Evolutionary conservation across 106 monocot species (phyloP).

Genomic region (Amphibolis antarctica): DNA sequence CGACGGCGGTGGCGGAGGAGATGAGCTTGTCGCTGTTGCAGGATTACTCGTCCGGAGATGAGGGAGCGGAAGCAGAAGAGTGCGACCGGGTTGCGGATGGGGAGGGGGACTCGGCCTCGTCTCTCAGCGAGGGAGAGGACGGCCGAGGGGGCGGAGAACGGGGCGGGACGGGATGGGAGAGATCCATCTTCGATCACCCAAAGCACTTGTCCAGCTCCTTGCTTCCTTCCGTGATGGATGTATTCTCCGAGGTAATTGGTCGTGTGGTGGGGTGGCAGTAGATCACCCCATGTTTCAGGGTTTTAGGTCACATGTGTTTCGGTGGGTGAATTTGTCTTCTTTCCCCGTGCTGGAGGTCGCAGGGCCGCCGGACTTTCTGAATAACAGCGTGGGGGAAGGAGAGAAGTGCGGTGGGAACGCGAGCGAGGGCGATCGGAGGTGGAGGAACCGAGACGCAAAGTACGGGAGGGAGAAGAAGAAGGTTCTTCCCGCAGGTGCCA

Average conservation of each 20-base stretch:
- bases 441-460: slow-evolving; percentile 13
- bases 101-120: slow-evolving; percentile 6
- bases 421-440: slow-evolving; percentile 21
- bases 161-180: not conserved
- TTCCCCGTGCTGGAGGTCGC: slow-evolving; percentile 26
- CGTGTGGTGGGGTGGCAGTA: not conserved
- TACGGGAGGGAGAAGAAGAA: slow-evolving; percentile 49
- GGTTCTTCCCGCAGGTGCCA: slow-evolving; percentile 51
- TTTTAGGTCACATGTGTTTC: not conserved
- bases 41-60: slow-evolving; percentile 79
- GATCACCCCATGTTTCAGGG: not conserved
- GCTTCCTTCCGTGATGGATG: slow-evolving; percentile 71
- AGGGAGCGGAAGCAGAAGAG: slow-evolving; percentile 9
- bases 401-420: not conserved
- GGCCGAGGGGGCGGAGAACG: not conserved
- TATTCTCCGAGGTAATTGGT: slow-evolving; percentile 61
- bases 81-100: not conserved
- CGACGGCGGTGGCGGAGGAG: slow-evolving; percentile 1
- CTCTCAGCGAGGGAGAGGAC: slow-evolving; percentile 16
- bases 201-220: slow-evolving; percentile 16
- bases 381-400: slow-evolving; percentile 22
- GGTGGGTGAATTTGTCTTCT: not conserved
- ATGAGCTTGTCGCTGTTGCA: slow-evolving; percentile 74
- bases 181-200: slow-evolving; percentile 6
- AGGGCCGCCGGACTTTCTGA: slow-evolving; percentile 85